These are phyloP conservation scores for Penicillium robsamsonii DNA, from an alignment of 495 filamentous ascomycete species.

Conservation along the genomic window DNA sequence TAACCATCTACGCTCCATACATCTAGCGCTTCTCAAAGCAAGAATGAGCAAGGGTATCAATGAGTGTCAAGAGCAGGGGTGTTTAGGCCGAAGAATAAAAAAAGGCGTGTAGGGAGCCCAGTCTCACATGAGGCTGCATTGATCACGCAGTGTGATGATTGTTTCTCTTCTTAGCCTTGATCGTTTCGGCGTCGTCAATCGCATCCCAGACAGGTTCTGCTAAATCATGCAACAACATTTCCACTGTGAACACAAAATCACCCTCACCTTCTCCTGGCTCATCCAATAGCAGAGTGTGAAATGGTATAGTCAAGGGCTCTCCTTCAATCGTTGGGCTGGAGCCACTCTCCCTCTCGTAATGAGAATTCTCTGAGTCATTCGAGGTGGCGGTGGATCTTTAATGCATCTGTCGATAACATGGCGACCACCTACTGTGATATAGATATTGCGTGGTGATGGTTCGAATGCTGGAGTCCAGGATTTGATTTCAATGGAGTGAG, in stretches of 20 bases:
- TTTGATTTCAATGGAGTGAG: background rate
- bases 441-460: background rate
- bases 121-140: too few relatives aligned
- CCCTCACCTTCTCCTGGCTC: background rate
- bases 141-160: background rate
- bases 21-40: too few relatives aligned
- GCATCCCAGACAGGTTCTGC: background rate
- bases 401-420: background rate
- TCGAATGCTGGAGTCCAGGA: background rate
- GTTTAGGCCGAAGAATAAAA: too few relatives aligned
- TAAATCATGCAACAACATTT: background rate
- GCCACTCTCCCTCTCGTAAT: background rate
- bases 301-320: background rate
- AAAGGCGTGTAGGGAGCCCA: too few relatives aligned
- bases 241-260: background rate
- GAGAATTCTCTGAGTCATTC: background rate
- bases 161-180: too few relatives aligned
- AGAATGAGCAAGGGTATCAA: too few relatives aligned
- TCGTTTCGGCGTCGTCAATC: background rate
- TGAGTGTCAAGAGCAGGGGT: too few relatives aligned
- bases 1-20: too few relatives aligned
- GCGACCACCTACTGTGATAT: background rate
- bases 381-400: background rate
- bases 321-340: background rate
- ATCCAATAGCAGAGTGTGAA: background rate